Evolutionary conservation across 2,329 filamentous ascomycete species (phyloP), one percentile per base, ranked within the genome.

Genomic region (Penicillium corylophilum): DNA sequence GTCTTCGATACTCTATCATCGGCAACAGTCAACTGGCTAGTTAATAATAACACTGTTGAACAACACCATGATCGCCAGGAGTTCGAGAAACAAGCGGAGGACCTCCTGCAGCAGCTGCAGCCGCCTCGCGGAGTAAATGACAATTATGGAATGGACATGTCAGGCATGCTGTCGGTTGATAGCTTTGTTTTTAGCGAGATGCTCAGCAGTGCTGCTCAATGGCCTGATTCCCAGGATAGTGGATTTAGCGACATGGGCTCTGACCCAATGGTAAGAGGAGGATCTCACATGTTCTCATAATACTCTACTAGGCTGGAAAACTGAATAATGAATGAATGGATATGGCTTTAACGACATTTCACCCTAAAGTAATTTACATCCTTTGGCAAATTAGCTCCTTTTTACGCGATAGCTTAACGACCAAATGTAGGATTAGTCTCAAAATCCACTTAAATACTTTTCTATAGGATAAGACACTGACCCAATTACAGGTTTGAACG

Each of bases 51-150:
- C 18, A 7, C 45, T 15, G 45, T 13, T 23, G 45, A 38, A 29
- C 3, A 6, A 31, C 35, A 20, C 20, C 23, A 22, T 31, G 23
- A 20, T 18, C 31, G 6, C 4, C 23, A 28, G 5, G 24, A 41
- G 15, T 47, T 47, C n/a, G 45, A 47, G 15, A 47, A 41, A 41
- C 45, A 47, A 41, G 45, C n/a, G 13, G n/a, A 47, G 36, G 16
- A 41, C n/a, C 6, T 47, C 2, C 13, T 47, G 16, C 22, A 31
- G 2, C 22, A 33, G 9, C 13, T 47, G 24, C 35, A 47, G 23
- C 45, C 36, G 10, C 29, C 33, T 22, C 2, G 45, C 16, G 24
- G 22, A 47, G 20, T 20, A 20, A 33, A 41, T 31, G 35, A 22
- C 9, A 12, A 3, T 18, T 16, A 20, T 40, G n/a, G 29, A 36